Conservation (phyloP, 2,329 filamentous ascomycete genomes). For the Penicillium nordicum region DNA sequence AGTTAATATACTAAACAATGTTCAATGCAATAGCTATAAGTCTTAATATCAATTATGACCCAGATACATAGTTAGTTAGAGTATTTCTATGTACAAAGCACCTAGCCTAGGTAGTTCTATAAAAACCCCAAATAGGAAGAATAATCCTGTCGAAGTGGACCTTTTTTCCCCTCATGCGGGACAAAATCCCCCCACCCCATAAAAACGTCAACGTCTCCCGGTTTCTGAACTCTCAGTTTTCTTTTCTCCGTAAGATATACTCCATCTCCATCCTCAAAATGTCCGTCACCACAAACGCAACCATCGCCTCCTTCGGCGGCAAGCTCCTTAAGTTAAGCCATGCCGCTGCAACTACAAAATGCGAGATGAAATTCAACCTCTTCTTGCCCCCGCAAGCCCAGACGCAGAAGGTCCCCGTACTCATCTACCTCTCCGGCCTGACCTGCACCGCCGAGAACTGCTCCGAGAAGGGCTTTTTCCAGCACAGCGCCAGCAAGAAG, state of each 20-base stretch:
- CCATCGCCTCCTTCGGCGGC: slow-evolving; percentile 88
- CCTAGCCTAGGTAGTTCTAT: too few relatives aligned
- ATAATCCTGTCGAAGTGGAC: slow-evolving; percentile 16
- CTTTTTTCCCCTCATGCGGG: slow-evolving; percentile 29
- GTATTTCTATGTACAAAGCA: background rate
- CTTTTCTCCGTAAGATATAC: background rate
- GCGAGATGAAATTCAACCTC: slow-evolving; percentile 88
- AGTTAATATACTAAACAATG: background rate
- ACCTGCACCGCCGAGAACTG: slow-evolving; percentile 88
- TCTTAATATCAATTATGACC: background rate
- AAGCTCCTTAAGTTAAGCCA: slow-evolving; percentile 93
- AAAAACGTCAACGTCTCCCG: slow-evolving; percentile 10
- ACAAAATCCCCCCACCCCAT: slow-evolving; percentile 18
- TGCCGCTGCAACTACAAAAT: slow-evolving; percentile 71
- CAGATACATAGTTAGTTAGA: background rate
- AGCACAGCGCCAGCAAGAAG: slow-evolving; percentile 71
- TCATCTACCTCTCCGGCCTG: slow-evolving; percentile 90
- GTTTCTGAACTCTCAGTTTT: background rate
- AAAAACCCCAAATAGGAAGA: background rate
- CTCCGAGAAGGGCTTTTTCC: slow-evolving; percentile 82
- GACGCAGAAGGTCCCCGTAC: slow-evolving; percentile 68
- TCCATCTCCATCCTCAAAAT: slow-evolving; percentile 44
- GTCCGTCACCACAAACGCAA: slow-evolving; percentile 84
- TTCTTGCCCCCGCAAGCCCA: slow-evolving; percentile 75
- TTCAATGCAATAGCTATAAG: background rate